phyloP scores from a whole-genome alignment of 495 filamentous ascomycete species.

The Trichoderma erinaceum region DNA sequence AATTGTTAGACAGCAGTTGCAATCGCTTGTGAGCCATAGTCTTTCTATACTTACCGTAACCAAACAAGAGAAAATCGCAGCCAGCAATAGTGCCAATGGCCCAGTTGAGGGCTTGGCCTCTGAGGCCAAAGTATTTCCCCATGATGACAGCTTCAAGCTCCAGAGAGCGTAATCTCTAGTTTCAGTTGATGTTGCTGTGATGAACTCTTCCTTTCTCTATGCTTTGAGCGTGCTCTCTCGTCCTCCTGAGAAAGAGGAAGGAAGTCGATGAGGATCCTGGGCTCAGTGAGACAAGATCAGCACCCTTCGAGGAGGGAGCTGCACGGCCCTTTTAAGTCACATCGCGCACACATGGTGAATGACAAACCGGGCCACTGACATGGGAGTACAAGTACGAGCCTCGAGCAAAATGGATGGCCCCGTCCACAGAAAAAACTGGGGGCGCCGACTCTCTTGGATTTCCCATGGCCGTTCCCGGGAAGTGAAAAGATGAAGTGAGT shows the following conservation, averaged over 20 bases:
- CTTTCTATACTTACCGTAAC: constrained; percentile 31
- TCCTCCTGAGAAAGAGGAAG: not conserved
- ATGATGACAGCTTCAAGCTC: constrained; percentile 21
- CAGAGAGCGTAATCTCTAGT: not conserved
- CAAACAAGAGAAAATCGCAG: constrained; percentile 58
- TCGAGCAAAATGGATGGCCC: not conserved
- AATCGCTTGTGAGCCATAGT: not conserved
- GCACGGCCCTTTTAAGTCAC: constrained; percentile 6
- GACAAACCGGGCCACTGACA: not conserved
- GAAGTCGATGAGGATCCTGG: not conserved
- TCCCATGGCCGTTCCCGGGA: constrained; percentile 9
- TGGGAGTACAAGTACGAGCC: not conserved
- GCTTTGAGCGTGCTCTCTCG: not conserved
- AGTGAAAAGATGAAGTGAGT: not conserved
- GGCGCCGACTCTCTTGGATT: not conserved
- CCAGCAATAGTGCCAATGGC: constrained; percentile 64
- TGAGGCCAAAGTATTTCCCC: constrained; percentile 57
- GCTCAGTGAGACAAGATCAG: constrained; percentile 2
- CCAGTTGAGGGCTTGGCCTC: constrained; percentile 58
- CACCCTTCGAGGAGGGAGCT: not conserved
- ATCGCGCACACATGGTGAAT: not conserved
- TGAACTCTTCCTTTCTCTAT: not conserved
- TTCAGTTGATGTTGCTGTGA: not conserved
- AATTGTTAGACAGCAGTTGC: constrained; percentile 14
- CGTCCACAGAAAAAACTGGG: not conserved